These are phyloP conservation scores for Eurotiales sp. DNA, from an alignment of 2,329 filamentous ascomycete genomes.

Conservation along the genomic window DNA sequence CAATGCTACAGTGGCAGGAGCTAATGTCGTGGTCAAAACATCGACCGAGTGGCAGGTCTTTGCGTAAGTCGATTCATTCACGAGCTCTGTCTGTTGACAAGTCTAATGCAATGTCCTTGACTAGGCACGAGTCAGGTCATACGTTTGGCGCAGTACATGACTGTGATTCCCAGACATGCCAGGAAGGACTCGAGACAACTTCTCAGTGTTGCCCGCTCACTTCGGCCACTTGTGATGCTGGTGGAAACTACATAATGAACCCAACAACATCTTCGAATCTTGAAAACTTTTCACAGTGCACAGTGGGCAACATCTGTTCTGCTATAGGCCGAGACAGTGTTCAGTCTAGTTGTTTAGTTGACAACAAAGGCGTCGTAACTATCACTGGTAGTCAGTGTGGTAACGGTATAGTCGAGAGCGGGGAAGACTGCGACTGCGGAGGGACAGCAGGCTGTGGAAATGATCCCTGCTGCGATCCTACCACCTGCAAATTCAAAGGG, in stretches of 20 bases:
- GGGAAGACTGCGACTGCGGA: slow-evolving; percentile 95
- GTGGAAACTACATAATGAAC: slow-evolving; percentile 89
- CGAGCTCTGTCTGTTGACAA: neutral
- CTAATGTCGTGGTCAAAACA: slow-evolving; percentile 85
- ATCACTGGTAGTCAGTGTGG: slow-evolving; percentile 84
- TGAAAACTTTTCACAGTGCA: slow-evolving; percentile 78
- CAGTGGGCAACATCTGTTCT: slow-evolving; percentile 89
- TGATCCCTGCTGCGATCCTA: slow-evolving; percentile 79
- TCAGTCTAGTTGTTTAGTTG: slow-evolving; percentile 71
- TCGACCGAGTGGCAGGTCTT: slow-evolving; percentile 91
- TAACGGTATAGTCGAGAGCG: slow-evolving; percentile 92
- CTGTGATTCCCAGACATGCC: slow-evolving; percentile 68
- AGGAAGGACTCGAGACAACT: slow-evolving; percentile 56
- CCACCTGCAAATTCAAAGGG: slow-evolving; percentile 77
- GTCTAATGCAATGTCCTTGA: neutral
- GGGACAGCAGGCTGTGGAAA: slow-evolving; percentile 65
- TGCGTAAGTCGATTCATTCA: slow-evolving; percentile 43
- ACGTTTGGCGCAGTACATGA: slow-evolving; percentile 97
- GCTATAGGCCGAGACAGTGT: slow-evolving; percentile 74
- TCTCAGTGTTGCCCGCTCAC: slow-evolving; percentile 80
- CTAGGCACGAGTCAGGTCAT: slow-evolving; percentile 76
- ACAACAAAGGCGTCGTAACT: slow-evolving; percentile 77
- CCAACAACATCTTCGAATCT: slow-evolving; percentile 74
- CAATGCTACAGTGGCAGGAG: slow-evolving; percentile 62
- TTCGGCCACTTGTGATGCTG: slow-evolving; percentile 65